These are phyloP conservation scores for Rutstroemia sp. DNA, from an alignment of 2,329 filamentous ascomycete genomes.

Conservation along the genomic window DNA sequence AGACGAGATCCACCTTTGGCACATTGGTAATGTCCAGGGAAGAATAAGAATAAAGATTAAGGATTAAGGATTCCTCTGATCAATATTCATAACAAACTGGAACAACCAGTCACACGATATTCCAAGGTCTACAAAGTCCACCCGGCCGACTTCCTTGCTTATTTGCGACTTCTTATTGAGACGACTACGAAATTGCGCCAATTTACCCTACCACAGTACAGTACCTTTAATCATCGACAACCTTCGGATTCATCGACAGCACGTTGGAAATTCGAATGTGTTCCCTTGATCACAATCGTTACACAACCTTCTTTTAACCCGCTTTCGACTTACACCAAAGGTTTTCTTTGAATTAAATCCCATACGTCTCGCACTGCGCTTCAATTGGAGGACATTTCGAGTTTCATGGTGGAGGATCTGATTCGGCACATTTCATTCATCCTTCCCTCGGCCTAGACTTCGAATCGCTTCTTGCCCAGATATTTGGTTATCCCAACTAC, in stretches of 20 bases:
- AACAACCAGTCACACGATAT: too few relatives aligned
- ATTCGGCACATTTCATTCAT: neutral
- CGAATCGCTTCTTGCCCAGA: neutral
- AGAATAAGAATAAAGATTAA: neutral
- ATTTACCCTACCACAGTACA: too few relatives aligned
- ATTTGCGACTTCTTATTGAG: too few relatives aligned
- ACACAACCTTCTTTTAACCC: constrained; percentile 4
- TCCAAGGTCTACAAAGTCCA: too few relatives aligned
- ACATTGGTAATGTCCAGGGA: neutral
- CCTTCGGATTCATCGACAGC: neutral
- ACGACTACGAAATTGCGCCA: too few relatives aligned
- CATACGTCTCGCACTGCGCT: neutral
- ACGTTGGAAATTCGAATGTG: constrained; percentile 5
- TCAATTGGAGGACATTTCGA: neutral
- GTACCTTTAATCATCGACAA: too few relatives aligned
- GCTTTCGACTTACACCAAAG: neutral
- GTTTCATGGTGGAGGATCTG: neutral
- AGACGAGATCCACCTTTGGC: neutral
- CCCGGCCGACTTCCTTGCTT: too few relatives aligned
- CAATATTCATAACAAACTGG: too few relatives aligned
- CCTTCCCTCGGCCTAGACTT: neutral
- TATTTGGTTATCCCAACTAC: neutral
- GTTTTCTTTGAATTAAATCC: neutral
- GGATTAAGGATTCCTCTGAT: too few relatives aligned
- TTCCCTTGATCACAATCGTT: neutral